phyloP scores from a whole-genome alignment of 2,329 filamentous ascomycete genomes.

The Thelonectria rubi region DNA sequence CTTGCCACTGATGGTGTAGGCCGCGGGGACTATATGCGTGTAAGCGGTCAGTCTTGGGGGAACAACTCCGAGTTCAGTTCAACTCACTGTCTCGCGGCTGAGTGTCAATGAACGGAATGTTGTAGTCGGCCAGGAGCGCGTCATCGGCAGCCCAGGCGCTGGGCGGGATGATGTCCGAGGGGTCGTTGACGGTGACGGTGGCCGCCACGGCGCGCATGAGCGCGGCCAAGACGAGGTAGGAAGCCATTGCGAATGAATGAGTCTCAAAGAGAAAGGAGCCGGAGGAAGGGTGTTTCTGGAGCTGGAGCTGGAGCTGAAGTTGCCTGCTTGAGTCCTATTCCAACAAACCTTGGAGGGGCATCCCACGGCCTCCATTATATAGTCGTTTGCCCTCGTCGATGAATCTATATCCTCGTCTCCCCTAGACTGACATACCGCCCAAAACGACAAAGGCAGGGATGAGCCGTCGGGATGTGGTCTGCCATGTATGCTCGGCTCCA shows the following conservation, averaged over 20 bases:
- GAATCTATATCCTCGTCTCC: not conserved
- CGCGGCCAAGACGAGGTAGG: conserved; percentile 17
- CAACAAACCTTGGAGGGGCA: not conserved
- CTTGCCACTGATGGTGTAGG: not conserved
- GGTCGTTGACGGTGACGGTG: conserved; percentile 16
- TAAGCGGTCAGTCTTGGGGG: not conserved
- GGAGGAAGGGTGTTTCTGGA: conserved; percentile 3
- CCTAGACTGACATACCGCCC: not conserved
- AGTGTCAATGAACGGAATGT: conserved; percentile 11
- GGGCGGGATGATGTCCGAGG: conserved; percentile 16
- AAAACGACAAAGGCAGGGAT: conserved; percentile 7
- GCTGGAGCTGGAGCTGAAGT: conserved; percentile 17
- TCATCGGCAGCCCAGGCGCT: conserved; percentile 13
- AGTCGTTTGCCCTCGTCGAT: not conserved
- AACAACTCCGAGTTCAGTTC: not conserved
- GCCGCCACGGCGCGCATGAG: conserved; percentile 15
- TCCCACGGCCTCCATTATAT: conserved; percentile 9
- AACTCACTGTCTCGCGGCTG: conserved; percentile 19
- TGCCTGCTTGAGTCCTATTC: conserved; percentile 20
- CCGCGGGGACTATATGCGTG: conserved; percentile 6
- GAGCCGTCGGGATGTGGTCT: conserved; percentile 23
- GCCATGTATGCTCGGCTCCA: conserved; percentile 16
- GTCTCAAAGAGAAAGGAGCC: not conserved
- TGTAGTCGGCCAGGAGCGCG: conserved; percentile 18
- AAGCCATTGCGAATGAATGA: conserved; percentile 7